Evolutionary conservation across 495 filamentous ascomycete genomes (phyloP), one percentile per base, ranked within the genome.

Genomic region (Podospora appendiculata): DNA sequence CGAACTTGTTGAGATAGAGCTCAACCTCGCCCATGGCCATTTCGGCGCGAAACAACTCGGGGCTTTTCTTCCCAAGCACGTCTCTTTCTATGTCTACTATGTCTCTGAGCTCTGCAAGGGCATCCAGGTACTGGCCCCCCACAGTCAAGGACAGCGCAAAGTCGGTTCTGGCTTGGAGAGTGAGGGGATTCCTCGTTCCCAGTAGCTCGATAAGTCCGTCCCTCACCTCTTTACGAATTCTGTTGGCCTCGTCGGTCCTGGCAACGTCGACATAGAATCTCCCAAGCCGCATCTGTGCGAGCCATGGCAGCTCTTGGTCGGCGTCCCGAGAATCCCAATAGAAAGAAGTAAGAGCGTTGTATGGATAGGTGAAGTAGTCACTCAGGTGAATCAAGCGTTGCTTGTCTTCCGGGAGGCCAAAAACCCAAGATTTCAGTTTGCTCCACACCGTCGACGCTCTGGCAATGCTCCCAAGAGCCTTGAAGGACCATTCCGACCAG

Each of bases 211-310:
- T 18, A 7, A 53, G 45, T 6, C 51, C 51, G 7, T 25, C 18
- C 18, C 16, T 18, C 11, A 44, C 39, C 13, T 48, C 16, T 25
- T 40, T 19, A 19, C 44, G 51, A 14, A 42, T 36, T 14, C 34
- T 0, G 9, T 16, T 36, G 11, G 45, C 51, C 19, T 48, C n/a
- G 13, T 48, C 45, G 7, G 44, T 32, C 9, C 8, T 14, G 33
- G 11, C 36, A 5, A 36, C 34, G 25, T 47, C 40, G 45, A 48
- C 11, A 39, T 48, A 53, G 51, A 32, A 53, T 14, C 40, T 16
- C 17, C 45, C 51, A 4, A 53, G 17, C 9, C 44, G 9, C 51
- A 53, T 53, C 35, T 17, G 17, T 6, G 51, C 45, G 11, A 53
- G 19, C 44, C 45, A 53, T 14, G 43, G 47, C 36, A 49, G 38